A percentile compares a stretch with the other conserved stretches of the same genome.
phyloP scores from a whole-genome alignment of 352 stramenopile species.

The Pythium aristosporum region DNA sequence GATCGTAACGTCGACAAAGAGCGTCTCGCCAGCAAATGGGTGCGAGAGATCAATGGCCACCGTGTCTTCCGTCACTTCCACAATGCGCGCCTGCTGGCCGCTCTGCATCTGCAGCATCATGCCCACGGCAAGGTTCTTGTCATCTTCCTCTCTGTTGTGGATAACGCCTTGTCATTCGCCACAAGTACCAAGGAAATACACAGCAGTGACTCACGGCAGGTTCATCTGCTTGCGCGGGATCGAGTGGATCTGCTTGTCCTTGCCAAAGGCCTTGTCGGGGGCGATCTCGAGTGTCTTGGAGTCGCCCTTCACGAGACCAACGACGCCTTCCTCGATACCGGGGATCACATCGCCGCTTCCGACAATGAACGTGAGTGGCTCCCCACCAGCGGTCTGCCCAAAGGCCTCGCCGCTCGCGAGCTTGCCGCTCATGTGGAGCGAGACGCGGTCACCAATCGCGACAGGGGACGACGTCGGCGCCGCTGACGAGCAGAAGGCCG shows the following conservation, averaged over 20 bases:
- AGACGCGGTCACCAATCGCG: slow-evolving; percentile 66
- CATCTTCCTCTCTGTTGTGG: slow-evolving; percentile 44
- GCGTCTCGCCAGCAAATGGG: slow-evolving; percentile 74
- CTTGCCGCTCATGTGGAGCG: slow-evolving; percentile 61
- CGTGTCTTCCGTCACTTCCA: slow-evolving; percentile 62
- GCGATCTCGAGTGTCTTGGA: slow-evolving; percentile 63
- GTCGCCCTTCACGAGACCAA: slow-evolving; percentile 65
- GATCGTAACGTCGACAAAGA: slow-evolving; percentile 70
- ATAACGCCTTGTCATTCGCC: neutral
- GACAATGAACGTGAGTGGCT: slow-evolving; percentile 68
- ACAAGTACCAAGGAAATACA: neutral
- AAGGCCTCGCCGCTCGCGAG: slow-evolving; percentile 61
- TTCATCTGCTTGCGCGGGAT: slow-evolving; percentile 76
- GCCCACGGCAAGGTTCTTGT: slow-evolving; percentile 63
- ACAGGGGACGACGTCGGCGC: slow-evolving; percentile 27
- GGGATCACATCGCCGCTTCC: slow-evolving; percentile 66
- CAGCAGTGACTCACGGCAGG: slow-evolving; percentile 37
- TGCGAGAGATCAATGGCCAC: slow-evolving; percentile 79
- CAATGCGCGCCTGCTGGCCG: slow-evolving; percentile 60
- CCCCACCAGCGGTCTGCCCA: slow-evolving; percentile 45
- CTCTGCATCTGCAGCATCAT: slow-evolving; percentile 58
- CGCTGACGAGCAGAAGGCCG: slow-evolving; percentile 29
- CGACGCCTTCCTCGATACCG: slow-evolving; percentile 68
- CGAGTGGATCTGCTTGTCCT: slow-evolving; percentile 56
- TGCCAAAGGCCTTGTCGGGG: slow-evolving; percentile 66